phyloP scores from a whole-genome alignment of 179 eudicot species.

The Beta macrorhiza region DNA sequence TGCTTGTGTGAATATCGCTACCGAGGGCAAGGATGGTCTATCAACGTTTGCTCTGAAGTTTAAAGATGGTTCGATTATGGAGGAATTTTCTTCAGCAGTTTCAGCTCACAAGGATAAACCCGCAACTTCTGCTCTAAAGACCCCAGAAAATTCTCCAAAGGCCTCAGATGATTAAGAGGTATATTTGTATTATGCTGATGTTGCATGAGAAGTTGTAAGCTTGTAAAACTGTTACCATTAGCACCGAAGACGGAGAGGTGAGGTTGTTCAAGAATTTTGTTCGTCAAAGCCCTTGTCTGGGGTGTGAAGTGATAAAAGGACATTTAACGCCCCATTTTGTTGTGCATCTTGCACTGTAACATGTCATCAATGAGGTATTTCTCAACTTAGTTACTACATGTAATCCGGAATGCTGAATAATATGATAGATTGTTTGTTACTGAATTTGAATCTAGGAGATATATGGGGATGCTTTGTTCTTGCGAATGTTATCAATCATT shows the following conservation, averaged over 20 bases:
- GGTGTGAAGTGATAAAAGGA: slow-evolving; percentile 17
- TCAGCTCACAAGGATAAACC: slow-evolving; percentile 54
- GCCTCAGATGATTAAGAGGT: slow-evolving; percentile 46
- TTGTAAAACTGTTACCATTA: background rate
- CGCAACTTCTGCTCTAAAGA: slow-evolving; percentile 33
- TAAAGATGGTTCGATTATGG: slow-evolving; percentile 65
- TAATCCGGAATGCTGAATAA: slow-evolving; percentile 14
- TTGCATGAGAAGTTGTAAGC: slow-evolving; percentile 14
- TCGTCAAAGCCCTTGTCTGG: background rate
- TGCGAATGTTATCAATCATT: background rate
- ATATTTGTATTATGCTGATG: background rate
- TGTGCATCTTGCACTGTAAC: slow-evolving; percentile 21
- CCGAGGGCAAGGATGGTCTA: slow-evolving; percentile 69
- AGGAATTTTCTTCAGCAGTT: slow-evolving; percentile 59
- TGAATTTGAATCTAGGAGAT: background rate
- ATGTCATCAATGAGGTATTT: slow-evolving; percentile 18
- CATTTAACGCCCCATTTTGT: slow-evolving; percentile 13
- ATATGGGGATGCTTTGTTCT: background rate
- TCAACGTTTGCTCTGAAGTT: slow-evolving; percentile 90
- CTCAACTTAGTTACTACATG: slow-evolving; percentile 12
- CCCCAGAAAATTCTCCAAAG: slow-evolving; percentile 83
- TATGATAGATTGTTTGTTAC: slow-evolving; percentile 14
- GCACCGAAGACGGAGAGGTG: background rate
- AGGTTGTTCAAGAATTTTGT: background rate
- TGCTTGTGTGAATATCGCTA: slow-evolving; percentile 71